phyloP scores from a whole-genome alignment of 768 basidiomycete species.

The Tricholomella constricta region DNA sequence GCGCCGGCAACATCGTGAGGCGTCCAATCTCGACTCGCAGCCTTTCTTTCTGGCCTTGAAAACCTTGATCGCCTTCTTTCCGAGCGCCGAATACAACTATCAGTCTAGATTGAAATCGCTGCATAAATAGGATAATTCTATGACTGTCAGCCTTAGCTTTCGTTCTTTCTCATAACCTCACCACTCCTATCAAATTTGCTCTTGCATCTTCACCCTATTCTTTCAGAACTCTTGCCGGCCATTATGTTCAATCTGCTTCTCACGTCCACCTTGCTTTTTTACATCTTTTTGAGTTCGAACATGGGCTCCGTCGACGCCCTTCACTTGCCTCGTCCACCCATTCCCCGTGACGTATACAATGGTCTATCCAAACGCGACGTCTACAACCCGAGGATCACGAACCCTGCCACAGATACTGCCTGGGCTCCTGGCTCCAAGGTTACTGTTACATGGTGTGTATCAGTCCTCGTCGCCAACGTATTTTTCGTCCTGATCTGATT shows the following conservation, averaged over 20 bases:
- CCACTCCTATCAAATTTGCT: constrained; percentile 2
- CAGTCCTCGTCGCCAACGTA: constrained; percentile 12
- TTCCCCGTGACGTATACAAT: constrained; percentile 12
- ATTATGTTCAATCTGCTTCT: constrained; percentile 33
- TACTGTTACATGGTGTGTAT: constrained; percentile 46
- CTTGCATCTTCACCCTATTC: constrained; percentile 12
- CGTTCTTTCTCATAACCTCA: constrained; percentile 11
- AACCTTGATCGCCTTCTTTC: not conserved
- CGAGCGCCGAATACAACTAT: not conserved
- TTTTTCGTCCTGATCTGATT: constrained; percentile 9
- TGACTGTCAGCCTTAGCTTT: constrained; percentile 18
- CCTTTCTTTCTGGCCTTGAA: too few species aligned
- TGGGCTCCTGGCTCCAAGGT: constrained; percentile 42
- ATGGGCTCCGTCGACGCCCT: constrained; percentile 25
- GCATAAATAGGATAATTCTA: constrained; percentile 6
- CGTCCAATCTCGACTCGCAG: too few species aligned
- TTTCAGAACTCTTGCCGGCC: constrained; percentile 30
- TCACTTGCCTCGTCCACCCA: constrained; percentile 30
- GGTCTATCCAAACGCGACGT: constrained; percentile 29
- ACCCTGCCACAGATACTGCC: constrained; percentile 35
- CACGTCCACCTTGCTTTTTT: constrained; percentile 23
- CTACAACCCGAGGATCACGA: constrained; percentile 44
- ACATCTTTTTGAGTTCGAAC: constrained; percentile 22
- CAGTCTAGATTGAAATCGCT: constrained; percentile 8
- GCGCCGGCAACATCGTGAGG: too few species aligned